Conservation (phyloP, 768 basidiomycete genomes). For the Hortiboletus campestris region DNA sequence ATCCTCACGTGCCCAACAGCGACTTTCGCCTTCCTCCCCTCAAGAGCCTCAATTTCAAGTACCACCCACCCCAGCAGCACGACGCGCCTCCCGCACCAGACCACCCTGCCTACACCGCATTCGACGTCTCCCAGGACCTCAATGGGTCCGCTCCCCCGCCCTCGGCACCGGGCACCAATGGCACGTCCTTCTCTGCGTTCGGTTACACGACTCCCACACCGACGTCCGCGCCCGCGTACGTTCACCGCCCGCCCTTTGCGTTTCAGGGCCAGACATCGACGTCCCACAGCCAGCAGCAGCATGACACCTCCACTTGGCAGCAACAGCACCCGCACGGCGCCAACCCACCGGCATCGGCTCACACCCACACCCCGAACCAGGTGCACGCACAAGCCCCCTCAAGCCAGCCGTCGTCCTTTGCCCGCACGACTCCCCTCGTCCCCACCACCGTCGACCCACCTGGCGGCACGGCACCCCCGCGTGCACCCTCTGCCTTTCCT, state of each 20-base stretch:
- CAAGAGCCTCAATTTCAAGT: slow-evolving; percentile 68
- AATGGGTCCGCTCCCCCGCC: background rate
- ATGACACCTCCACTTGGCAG: slow-evolving; percentile 21
- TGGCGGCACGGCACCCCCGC: slow-evolving; percentile 1
- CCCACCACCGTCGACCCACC: slow-evolving; percentile 29
- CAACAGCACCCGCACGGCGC: slow-evolving; percentile 22
- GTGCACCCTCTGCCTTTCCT: slow-evolving; percentile 10
- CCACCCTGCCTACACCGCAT: slow-evolving; percentile 9
- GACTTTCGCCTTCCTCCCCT: slow-evolving; percentile 65
- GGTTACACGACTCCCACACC: slow-evolving; percentile 25
- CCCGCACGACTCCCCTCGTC: slow-evolving; percentile 29
- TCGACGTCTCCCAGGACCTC: slow-evolving; percentile 25
- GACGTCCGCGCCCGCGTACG: slow-evolving; percentile 18
- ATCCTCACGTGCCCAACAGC: slow-evolving; percentile 38
- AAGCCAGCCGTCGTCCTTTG: slow-evolving; percentile 18
- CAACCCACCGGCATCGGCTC: slow-evolving; percentile 10
- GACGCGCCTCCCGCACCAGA: slow-evolving; percentile 8
- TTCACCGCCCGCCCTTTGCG: slow-evolving; percentile 20
- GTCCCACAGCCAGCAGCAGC: slow-evolving; percentile 20
- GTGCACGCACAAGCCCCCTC: slow-evolving; percentile 12
- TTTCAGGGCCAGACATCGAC: slow-evolving; percentile 17
- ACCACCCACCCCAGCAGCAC: slow-evolving; percentile 34
- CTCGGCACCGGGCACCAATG: slow-evolving; percentile 10
- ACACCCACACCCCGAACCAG: slow-evolving; percentile 20
- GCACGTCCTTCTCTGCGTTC: slow-evolving; percentile 17